A percentile compares a stretch with the other conserved stretches of the same genome.
Evolutionary conservation across 1,284 basidiomycete genomes (phyloP).

Genomic region (Fomes fomentarius): DNA sequence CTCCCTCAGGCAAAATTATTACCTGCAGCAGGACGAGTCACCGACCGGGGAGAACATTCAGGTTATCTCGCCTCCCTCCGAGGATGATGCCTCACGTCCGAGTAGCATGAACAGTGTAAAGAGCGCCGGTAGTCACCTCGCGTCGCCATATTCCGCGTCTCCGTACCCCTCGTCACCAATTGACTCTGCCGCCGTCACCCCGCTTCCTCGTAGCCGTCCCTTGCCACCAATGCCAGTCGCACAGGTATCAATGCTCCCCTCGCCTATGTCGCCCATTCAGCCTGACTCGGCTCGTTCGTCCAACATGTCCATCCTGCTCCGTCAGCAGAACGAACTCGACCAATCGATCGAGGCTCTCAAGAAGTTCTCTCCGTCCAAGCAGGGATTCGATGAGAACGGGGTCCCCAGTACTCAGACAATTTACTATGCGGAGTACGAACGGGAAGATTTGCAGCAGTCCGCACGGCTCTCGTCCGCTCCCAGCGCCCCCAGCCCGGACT

Average conservation of each 20-base stretch:
- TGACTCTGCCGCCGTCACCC: conserved; percentile 15
- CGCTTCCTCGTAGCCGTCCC: conserved; percentile 20
- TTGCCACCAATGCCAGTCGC: conserved; percentile 21
- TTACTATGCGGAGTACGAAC: conserved; percentile 10
- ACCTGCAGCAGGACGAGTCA: conserved; percentile 2
- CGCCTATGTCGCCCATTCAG: conserved; percentile 14
- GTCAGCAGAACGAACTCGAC: conserved; percentile 67
- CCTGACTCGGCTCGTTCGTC: conserved; percentile 33
- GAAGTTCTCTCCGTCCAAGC: conserved; percentile 44
- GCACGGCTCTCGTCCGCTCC: not conserved
- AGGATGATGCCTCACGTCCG: conserved; percentile 14
- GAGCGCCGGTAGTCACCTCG: conserved; percentile 1
- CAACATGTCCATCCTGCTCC: conserved; percentile 52
- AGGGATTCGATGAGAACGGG: conserved; percentile 11
- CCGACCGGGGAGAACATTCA: conserved; percentile 5
- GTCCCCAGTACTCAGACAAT: conserved; percentile 8
- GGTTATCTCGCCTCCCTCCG: conserved; percentile 5
- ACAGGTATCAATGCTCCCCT: conserved; percentile 10
- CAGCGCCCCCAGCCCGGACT: conserved; percentile 16
- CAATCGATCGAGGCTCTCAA: conserved; percentile 62
- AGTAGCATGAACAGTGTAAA: conserved; percentile 4
- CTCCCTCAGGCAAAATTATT: conserved; percentile 16
- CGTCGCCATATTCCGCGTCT: conserved; percentile 2
- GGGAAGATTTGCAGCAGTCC: not conserved
- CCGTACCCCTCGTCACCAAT: conserved; percentile 16